Percentiles rank a stretch among this genome's conserved stretches.
Evolutionary conservation across 495 filamentous ascomycete species (phyloP).

Genomic region (Neurospora sp.): DNA sequence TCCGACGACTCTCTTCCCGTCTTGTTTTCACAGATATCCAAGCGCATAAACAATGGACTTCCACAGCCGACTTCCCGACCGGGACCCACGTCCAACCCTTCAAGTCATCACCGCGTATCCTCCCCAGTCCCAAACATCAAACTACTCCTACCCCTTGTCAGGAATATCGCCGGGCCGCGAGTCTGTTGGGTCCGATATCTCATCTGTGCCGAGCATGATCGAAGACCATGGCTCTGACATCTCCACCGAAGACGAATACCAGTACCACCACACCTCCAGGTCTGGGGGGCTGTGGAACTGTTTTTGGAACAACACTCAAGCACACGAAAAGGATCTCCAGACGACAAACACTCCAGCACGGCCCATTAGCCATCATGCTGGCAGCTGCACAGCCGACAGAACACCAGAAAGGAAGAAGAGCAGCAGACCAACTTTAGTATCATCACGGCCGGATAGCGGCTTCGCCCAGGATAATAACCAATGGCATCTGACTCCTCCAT

Average conservation of each 20-base stretch:
- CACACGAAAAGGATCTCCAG: neutral
- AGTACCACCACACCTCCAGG: constrained; percentile 6
- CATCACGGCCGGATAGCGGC: neutral
- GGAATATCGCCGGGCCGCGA: constrained; percentile 1
- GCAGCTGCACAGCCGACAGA: neutral
- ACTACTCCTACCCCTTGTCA: neutral
- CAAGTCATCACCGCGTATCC: neutral
- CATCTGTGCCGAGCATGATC: constrained; percentile 18
- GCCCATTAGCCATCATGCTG: neutral
- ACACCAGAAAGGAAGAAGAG: neutral
- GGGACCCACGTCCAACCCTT: neutral
- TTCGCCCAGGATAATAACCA: neutral
- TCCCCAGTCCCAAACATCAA: neutral
- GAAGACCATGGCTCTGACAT: constrained; percentile 22
- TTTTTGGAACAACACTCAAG: constrained; percentile 8
- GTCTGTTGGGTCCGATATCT: constrained; percentile 15
- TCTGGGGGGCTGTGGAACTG: constrained; percentile 15
- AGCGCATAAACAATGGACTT: neutral
- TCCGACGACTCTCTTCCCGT: neutral
- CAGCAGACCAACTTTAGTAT: neutral
- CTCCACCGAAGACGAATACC: constrained; percentile 20
- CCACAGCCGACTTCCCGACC: neutral
- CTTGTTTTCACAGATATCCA: neutral
- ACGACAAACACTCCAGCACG: constrained; percentile 5
- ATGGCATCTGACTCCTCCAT: neutral